Percentiles rank a stretch among this genome's conserved stretches.
These are phyloP conservation scores for Stemphylium lycopersici DNA, from an alignment of 2,329 filamentous ascomycete species.

Conservation along the genomic window DNA sequence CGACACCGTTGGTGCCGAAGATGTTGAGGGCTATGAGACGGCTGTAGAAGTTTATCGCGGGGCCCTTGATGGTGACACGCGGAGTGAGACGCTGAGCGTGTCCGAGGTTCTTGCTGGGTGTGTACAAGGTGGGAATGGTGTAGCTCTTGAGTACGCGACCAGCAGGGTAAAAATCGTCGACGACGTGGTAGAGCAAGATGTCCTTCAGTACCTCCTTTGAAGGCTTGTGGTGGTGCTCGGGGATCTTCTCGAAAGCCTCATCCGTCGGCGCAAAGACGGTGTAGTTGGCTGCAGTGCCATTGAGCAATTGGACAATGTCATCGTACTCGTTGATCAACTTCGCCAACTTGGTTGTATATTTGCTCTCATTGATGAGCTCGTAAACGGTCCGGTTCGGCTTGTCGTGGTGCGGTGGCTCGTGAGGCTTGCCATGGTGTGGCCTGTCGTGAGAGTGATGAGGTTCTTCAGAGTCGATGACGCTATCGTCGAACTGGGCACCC, in stretches of 20 bases:
- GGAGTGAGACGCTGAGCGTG: conserved; percentile 72
- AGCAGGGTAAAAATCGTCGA: conserved; percentile 69
- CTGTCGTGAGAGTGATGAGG: conserved; percentile 33
- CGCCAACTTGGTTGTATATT: conserved; percentile 78
- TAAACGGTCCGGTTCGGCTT: conserved; percentile 76
- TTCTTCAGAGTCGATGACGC: conserved; percentile 42
- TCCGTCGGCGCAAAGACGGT: conserved; percentile 84
- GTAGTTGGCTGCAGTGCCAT: conserved; percentile 74
- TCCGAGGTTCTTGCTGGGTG: conserved; percentile 63
- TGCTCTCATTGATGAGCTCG: conserved; percentile 75
- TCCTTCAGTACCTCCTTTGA: conserved; percentile 72
- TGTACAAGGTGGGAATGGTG: conserved; percentile 73
- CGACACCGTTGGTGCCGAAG: conserved; percentile 76
- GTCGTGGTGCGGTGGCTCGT: conserved; percentile 43
- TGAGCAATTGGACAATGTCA: conserved; percentile 74
- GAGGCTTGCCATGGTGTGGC: conserved; percentile 14
- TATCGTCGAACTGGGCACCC: conserved; percentile 42
- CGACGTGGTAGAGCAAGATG: conserved; percentile 77
- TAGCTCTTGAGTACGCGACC: conserved; percentile 70
- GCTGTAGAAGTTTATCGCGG: conserved; percentile 78
- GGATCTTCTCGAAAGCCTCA: conserved; percentile 72
- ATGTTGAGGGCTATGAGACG: conserved; percentile 73
- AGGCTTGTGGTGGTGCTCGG: conserved; percentile 63
- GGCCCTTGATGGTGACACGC: conserved; percentile 66
- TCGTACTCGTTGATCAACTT: conserved; percentile 75